Evolutionary conservation across 352 stramenopile species (phyloP).

Genomic region (Halophytophthora batemanensis): DNA sequence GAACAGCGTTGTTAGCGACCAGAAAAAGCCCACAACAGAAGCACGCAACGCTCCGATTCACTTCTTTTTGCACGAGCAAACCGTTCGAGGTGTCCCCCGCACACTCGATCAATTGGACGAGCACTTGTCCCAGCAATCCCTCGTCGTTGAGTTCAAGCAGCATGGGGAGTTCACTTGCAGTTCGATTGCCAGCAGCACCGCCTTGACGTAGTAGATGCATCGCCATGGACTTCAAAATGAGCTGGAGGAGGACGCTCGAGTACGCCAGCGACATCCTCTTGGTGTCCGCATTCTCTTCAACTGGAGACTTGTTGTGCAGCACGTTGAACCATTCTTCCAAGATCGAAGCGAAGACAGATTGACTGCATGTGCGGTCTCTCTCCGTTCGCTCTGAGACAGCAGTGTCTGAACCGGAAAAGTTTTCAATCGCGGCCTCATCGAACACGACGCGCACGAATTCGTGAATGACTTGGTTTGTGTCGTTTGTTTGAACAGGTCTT

Average conservation of each 20-base stretch:
- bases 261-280: slow-evolving; percentile 48
- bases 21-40: slow-evolving; percentile 63
- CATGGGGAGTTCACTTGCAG: slow-evolving; percentile 9
- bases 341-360: slow-evolving; percentile 39
- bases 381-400: slow-evolving; percentile 1
- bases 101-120: slow-evolving; percentile 38
- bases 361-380: slow-evolving; percentile 6
- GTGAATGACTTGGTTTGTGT: slow-evolving; percentile 47
- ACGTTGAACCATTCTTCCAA: slow-evolving; percentile 54
- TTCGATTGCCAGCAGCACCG: not conserved
- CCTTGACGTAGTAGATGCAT: slow-evolving; percentile 27
- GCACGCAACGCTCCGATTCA: slow-evolving; percentile 56
- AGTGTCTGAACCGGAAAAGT: slow-evolving; percentile 3
- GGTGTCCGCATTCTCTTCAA: slow-evolving; percentile 39
- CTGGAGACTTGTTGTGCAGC: slow-evolving; percentile 35
- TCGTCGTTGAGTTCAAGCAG: slow-evolving; percentile 30
- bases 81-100: slow-evolving; percentile 32
- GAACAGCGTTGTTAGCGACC: slow-evolving; percentile 40
- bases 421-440: slow-evolving; percentile 42
- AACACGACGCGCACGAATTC: slow-evolving; percentile 54
- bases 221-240: slow-evolving; percentile 69
- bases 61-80: slow-evolving; percentile 54
- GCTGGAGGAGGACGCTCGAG: slow-evolving; percentile 52
- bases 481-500: slow-evolving; percentile 30
- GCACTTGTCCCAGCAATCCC: slow-evolving; percentile 38